These are phyloP conservation scores for Martensiomyces pterosporus DNA, from an alignment of 192 early-diverging fungal species.

Conservation along the genomic window DNA sequence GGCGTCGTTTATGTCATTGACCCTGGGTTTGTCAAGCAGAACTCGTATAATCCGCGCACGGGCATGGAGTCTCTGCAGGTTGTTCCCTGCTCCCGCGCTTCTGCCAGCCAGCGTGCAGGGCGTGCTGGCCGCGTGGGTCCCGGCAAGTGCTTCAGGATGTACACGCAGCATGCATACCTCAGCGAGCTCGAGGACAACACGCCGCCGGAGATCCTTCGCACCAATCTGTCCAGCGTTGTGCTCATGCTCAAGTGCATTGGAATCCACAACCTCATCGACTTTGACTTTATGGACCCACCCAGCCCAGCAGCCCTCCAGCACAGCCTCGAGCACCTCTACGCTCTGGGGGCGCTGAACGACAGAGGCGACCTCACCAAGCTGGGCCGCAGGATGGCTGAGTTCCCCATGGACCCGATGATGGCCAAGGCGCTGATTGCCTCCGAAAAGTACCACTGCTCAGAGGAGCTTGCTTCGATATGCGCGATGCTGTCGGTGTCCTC, in stretches of 20 bases:
- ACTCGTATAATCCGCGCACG: conserved; percentile 87
- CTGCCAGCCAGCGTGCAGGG: conserved; percentile 90
- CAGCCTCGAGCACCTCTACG: conserved; percentile 88
- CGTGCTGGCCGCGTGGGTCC: conserved; percentile 95
- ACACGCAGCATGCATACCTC: conserved; percentile 84
- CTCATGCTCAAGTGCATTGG: conserved; percentile 92
- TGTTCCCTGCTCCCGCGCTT: conserved; percentile 90
- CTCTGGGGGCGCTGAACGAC: conserved; percentile 88
- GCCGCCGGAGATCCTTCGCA: conserved; percentile 94
- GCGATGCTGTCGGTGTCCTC: conserved; percentile 88
- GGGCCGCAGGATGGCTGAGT: conserved; percentile 97
- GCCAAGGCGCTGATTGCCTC: conserved; percentile 88
- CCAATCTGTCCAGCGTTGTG: conserved; percentile 88
- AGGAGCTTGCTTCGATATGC: conserved; percentile 88
- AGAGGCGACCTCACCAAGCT: conserved; percentile 92
- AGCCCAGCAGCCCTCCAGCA: conserved; percentile 87
- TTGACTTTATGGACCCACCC: conserved; percentile 99
- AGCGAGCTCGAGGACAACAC: conserved; percentile 96
- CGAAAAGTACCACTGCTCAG: conserved; percentile 90
- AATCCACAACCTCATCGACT: conserved; percentile 94
- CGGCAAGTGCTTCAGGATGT: conserved; percentile 96
- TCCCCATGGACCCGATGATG: conserved; percentile 94
- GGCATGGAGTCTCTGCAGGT: conserved; percentile 98
- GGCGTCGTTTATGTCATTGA: conserved; percentile 97
- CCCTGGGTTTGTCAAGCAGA: conserved; percentile 96